Percentiles rank a stretch among this genome's conserved stretches.
Conservation (phyloP, 1,284 basidiomycete genomes). For the Schizophyllum amplum region DNA sequence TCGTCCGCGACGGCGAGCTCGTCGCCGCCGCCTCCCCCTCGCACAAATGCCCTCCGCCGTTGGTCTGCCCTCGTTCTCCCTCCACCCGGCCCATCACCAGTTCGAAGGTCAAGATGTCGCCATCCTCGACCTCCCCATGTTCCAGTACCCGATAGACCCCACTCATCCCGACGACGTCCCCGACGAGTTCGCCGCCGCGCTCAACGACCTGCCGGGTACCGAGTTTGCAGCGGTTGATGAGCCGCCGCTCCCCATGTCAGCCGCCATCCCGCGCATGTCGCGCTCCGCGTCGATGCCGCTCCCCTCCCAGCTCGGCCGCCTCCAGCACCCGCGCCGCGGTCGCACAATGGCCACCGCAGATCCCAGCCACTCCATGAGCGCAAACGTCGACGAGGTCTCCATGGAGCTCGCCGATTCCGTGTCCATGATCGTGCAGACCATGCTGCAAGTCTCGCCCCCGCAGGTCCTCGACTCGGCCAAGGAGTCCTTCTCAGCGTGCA, state of each 20-base stretch:
- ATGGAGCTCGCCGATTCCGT: constrained; percentile 83
- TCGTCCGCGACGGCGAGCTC: neutral
- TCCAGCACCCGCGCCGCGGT: neutral
- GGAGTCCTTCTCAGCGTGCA: constrained; percentile 84
- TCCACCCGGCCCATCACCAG: neutral
- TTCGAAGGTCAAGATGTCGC: neutral
- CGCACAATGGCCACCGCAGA: neutral
- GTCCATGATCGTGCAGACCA: constrained; percentile 81
- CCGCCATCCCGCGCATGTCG: neutral
- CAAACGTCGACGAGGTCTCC: constrained; percentile 49
- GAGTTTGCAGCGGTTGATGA: neutral
- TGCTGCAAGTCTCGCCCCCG: constrained; percentile 80
- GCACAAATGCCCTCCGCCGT: neutral
- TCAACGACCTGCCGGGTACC: neutral
- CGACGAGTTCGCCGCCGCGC: neutral
- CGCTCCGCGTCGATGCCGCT: neutral
- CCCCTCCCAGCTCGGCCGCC: neutral
- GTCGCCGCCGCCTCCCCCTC: neutral
- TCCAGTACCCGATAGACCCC: neutral
- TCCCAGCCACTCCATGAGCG: neutral
- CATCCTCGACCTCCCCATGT: neutral
- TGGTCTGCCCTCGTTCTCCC: neutral
- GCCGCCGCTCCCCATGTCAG: too few relatives aligned
- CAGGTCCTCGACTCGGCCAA: constrained; percentile 88
- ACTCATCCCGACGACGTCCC: neutral